Evolutionary conservation across 2,329 filamentous ascomycete species (phyloP).

Genomic region (Pyrenochaeta sp.): DNA sequence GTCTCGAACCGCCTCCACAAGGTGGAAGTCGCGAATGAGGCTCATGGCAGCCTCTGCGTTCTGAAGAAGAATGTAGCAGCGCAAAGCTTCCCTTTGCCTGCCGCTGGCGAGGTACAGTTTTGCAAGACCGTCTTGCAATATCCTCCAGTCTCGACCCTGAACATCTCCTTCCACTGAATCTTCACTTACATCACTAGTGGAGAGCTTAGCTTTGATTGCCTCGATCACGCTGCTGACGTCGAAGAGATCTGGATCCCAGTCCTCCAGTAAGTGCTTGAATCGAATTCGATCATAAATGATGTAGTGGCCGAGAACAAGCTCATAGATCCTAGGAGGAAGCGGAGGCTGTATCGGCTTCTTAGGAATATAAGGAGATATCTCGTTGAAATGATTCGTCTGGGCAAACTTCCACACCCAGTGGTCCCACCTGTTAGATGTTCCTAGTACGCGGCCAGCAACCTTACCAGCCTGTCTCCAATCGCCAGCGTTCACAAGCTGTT

Average conservation of each 20-base stretch:
- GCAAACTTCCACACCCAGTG: slow-evolving; percentile 96
- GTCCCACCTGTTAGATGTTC: slow-evolving; percentile 84
- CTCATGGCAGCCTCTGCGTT: slow-evolving; percentile 89
- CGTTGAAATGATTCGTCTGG: slow-evolving; percentile 83
- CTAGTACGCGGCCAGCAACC: slow-evolving; percentile 82
- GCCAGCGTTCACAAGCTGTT: slow-evolving; percentile 76
- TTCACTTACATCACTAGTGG: slow-evolving; percentile 75
- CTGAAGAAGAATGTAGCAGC: slow-evolving; percentile 87
- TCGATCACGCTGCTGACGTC: slow-evolving; percentile 78
- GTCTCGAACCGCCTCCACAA: slow-evolving; percentile 87
- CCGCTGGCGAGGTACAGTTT: slow-evolving; percentile 84
- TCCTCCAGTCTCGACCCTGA: slow-evolving; percentile 81
- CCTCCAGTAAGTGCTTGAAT: slow-evolving; percentile 79
- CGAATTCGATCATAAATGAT: slow-evolving; percentile 77
- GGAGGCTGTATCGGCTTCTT: slow-evolving; percentile 78
- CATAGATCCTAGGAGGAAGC: slow-evolving; percentile 82
- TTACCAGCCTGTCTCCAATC: slow-evolving; percentile 82
- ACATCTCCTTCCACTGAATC: slow-evolving; percentile 78
- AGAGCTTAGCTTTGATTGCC: slow-evolving; percentile 82
- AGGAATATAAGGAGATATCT: slow-evolving; percentile 86
- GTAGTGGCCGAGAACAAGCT: slow-evolving; percentile 88
- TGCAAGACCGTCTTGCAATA: slow-evolving; percentile 85
- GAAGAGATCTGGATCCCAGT: slow-evolving; percentile 86
- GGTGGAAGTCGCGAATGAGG: slow-evolving; percentile 84
- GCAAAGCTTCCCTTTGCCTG: slow-evolving; percentile 81